Evolutionary conservation across 2,329 filamentous ascomycete species (phyloP), one percentile per base, ranked within the genome.

Genomic region (Aspergillus felis): DNA sequence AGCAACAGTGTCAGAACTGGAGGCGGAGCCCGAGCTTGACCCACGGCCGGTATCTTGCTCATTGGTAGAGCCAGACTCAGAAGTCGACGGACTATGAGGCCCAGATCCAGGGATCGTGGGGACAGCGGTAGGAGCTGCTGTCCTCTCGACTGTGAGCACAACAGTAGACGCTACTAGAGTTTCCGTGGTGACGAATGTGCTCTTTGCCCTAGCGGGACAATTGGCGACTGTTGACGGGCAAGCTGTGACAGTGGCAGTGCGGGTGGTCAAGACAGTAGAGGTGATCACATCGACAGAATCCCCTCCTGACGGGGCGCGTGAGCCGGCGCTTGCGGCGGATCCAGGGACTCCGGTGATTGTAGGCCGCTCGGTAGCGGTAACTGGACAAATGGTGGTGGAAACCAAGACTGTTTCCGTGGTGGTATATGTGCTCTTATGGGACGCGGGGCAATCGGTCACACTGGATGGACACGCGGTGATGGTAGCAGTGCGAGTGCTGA

Each of bases 181-280:
- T 51, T 66, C 67, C 3, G 66, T 70, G 27, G 62, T 67, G 35
- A 64, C 22, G 22, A 53, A 58, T 14, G 58, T 64, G 4, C 57
- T 63, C 57, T 60, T 57, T 2, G 54, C 58, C 9, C 56, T 53
- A 5, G 59, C 59, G 14, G 68, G 68, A 57, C 69, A 71, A 25
- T 71, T 57, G 10, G 67, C 68, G 1, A 71, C 66, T 1, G 59
- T 62, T 4, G 63, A 58, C 1, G 68, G 63, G 38, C 69, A 71
- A 10, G 59, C 57, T 6, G 64, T 70, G 38, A 70, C 57, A 2
- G 68, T 72, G 22, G 68, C 64, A 10, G 61, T 59, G 2, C 56
- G 57, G 4, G 65, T 68, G 4, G 55, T 61, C 42, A 61, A 66
- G 29, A 67, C 52, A 1, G 66, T 68, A 3, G 66, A 68, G 1